Base-by-base conservation (phyloP, 2,329 filamentous ascomycete genomes). In the Colletotrichum tabaci region DNA sequence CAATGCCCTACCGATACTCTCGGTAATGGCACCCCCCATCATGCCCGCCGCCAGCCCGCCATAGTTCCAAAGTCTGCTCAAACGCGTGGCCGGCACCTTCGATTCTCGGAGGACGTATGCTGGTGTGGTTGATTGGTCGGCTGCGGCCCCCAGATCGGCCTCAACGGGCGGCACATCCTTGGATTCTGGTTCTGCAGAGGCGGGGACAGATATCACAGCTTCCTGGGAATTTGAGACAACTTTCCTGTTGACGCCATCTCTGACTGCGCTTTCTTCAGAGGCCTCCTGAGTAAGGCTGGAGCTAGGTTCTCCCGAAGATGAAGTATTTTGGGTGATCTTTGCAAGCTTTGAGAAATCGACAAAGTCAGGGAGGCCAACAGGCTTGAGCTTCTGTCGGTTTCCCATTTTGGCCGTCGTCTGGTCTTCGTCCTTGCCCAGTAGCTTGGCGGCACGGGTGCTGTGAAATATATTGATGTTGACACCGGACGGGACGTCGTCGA, bases 11-110 rank as follows among this genome's bases (percentile, higher is more conserved):
- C 93, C 94, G 75, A 99, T 84, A 63, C 93, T 90, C 81, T 99
- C 96, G 0, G 91, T 93, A 72, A 98, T 90, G 38, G 95, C 95
- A 1, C 96, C 96, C 77, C 97, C 94, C 9, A 98, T 91, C 95
- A 99, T 98, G 57, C 96, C 97, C 0, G 95, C 96, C 35, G 95
- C 96, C 6, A 99, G 88, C 0, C 96, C 95, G 67, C 94, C 90
- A 79, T 98, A 99, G 81, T 99, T 97, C 94, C 96, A 98, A 30
- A 99, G 84, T 66, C 96, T 89, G 53, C 95, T 93, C 62, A 99
- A 83, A 4, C 96, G 91, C 9, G 95, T 94, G 0, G 96, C 93
- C 1, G 96, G 96, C 0, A 99, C 95, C 74, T 91, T 92, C 12
- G 96, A 99, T 78, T 98, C 96, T 66, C 92, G 89, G 79, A 99